Percentiles rank a stretch among this genome's conserved stretches.
phyloP scores from a whole-genome alignment of 116 monocot species.

The Posidonia oceanica region DNA sequence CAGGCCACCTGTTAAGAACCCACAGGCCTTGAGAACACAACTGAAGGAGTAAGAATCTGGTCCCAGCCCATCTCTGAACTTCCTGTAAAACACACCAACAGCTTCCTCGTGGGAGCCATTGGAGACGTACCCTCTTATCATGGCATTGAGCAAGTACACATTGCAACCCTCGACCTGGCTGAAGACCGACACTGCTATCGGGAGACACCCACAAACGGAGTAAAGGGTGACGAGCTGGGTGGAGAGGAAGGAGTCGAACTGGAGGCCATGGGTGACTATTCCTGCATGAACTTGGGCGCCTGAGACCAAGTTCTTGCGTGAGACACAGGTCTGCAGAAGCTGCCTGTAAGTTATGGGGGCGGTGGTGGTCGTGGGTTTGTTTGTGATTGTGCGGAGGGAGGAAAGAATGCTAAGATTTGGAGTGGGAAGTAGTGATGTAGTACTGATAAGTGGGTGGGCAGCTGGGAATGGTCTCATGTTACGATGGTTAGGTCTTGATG shows the following conservation, averaged over 20 bases:
- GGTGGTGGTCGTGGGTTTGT: background rate
- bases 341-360: background rate
- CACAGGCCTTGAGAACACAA: constrained; percentile 2
- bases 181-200: constrained; percentile 16
- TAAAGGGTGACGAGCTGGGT: constrained; percentile 49
- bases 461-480: too few species aligned
- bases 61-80: constrained; percentile 6
- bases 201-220: constrained; percentile 22
- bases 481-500: too few species aligned
- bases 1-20: background rate
- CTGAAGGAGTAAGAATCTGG: constrained; percentile 23
- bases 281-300: constrained; percentile 29
- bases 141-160: constrained; percentile 35
- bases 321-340: constrained; percentile 25
- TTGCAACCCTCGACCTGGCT: constrained; percentile 8
- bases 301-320: constrained; percentile 5
- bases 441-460: too few species aligned
- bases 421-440: too few species aligned
- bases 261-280: constrained; percentile 27
- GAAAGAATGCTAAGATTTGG: too few species aligned
- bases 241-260: constrained; percentile 34
- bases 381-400: too few species aligned
- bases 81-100: constrained; percentile 23
- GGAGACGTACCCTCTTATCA: constrained; percentile 32
- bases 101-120: constrained; percentile 34